Evolutionary conservation across 192 early-diverging fungal genomes (phyloP).

Genomic region (Podila epigama): DNA sequence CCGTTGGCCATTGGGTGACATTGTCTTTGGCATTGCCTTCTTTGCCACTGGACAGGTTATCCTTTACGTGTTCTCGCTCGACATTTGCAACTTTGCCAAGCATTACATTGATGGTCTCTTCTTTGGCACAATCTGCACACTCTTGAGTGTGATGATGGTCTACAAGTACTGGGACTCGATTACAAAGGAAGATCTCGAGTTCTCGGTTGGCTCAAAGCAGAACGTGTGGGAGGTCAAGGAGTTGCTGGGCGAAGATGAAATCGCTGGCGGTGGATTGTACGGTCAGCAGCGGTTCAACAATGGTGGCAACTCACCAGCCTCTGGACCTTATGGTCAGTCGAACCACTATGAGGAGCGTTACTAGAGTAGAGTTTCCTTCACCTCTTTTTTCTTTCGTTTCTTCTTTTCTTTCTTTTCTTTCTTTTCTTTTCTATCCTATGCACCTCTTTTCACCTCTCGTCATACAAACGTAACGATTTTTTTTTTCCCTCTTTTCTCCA

Average conservation of each 20-base stretch:
- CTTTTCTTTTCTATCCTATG: background rate
- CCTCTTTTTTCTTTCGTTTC: background rate
- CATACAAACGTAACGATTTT: no score
- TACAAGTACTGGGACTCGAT: conserved; percentile 99
- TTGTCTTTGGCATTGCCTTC: conserved; percentile 88
- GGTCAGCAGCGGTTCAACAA: conserved; percentile 16
- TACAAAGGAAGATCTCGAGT: conserved; percentile 98
- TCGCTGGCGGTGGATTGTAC: conserved; percentile 35
- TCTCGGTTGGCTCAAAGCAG: conserved; percentile 78
- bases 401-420: background rate
- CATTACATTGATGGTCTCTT: conserved; percentile 98
- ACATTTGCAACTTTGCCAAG: conserved; percentile 88
- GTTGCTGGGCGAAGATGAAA: conserved; percentile 62
- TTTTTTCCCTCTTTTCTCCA: no score
- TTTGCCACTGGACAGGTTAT: conserved; percentile 87
- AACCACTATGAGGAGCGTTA: conserved; percentile 32
- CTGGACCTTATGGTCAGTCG: conserved; percentile 29
- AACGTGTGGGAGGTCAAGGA: conserved; percentile 88
- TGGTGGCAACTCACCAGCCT: conserved; percentile 1
- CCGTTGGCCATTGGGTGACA: conserved; percentile 95
- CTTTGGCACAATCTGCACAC: conserved; percentile 90
- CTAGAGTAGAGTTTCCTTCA: background rate
- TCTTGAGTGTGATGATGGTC: conserved; percentile 98
- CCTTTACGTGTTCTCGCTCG: conserved; percentile 78
- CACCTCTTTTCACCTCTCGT: background rate